phyloP scores from a whole-genome alignment of 306 rosid species.

The Casuarina glauca region DNA sequence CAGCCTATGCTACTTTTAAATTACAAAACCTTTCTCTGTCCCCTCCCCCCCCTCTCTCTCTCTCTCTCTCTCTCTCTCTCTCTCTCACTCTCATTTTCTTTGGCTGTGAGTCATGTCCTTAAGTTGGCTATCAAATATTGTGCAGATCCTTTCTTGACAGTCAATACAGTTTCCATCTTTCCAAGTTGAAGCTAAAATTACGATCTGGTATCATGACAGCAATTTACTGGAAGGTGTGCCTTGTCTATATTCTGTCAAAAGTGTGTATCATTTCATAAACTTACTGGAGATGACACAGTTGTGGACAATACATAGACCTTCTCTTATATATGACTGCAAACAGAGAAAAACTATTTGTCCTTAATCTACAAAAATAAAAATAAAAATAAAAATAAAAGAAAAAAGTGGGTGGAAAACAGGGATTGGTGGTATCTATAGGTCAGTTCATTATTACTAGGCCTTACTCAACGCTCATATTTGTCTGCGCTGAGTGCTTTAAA shows the following conservation, averaged over 20 bases:
- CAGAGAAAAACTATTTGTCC: background rate
- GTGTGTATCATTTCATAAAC: conserved; percentile 19
- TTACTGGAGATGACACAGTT: conserved; percentile 12
- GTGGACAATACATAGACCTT: background rate
- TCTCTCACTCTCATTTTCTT: no score
- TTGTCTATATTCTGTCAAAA: background rate
- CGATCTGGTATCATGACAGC: conserved; percentile 88
- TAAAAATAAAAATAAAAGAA: no score
- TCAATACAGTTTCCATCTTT: conserved; percentile 76
- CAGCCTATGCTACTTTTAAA: background rate
- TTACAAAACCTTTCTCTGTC: background rate
- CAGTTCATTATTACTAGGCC: background rate
- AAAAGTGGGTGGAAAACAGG: background rate
- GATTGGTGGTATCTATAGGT: background rate
- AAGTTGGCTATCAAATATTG: background rate
- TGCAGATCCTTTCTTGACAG: conserved; percentile 89
- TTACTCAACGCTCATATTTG: background rate
- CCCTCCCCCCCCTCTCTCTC: background rate
- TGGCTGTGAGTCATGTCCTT: background rate
- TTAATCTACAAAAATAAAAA: background rate
- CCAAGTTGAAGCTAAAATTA: conserved; percentile 84
- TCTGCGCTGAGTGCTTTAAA: no score
- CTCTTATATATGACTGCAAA: background rate
- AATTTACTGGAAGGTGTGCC: conserved; percentile 75
- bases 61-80: background rate